Conservation (phyloP, 352 stramenopile genomes). For the Phytophthora parvispora region DNA sequence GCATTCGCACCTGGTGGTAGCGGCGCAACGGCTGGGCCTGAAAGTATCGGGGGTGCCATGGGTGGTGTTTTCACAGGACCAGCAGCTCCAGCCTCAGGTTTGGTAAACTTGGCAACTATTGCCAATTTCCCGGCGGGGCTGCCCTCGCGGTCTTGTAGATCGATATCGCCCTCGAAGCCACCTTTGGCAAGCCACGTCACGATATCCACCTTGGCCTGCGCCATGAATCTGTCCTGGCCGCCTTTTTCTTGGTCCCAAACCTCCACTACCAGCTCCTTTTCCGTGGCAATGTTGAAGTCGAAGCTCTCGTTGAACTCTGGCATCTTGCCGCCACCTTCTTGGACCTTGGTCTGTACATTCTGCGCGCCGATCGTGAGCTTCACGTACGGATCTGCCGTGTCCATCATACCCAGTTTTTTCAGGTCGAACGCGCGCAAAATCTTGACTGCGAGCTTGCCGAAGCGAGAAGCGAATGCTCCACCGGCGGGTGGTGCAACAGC, state of each 20-base stretch:
- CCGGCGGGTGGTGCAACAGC: constrained; percentile 44
- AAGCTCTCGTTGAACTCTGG: constrained; percentile 96
- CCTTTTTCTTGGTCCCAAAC: constrained; percentile 92
- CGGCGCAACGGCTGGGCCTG: constrained; percentile 68
- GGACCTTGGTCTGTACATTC: constrained; percentile 80
- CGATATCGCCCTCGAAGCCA: constrained; percentile 93
- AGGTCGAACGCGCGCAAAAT: constrained; percentile 93
- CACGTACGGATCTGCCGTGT: constrained; percentile 95
- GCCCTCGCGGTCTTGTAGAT: constrained; percentile 86
- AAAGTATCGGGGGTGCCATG: constrained; percentile 71
- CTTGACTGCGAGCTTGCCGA: constrained; percentile 94
- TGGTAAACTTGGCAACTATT: constrained; percentile 89
- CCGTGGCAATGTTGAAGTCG: constrained; percentile 96
- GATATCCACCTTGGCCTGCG: constrained; percentile 91
- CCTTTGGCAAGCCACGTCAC: constrained; percentile 95
- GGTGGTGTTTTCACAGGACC: constrained; percentile 60
- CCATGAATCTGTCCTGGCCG: constrained; percentile 96
- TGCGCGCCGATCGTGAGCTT: constrained; percentile 93
- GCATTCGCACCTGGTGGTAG: constrained; percentile 67
- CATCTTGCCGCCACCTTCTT: constrained; percentile 94
- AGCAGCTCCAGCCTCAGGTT: constrained; percentile 50
- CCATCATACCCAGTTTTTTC: constrained; percentile 94
- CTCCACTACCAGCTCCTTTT: constrained; percentile 95
- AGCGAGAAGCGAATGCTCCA: constrained; percentile 78
- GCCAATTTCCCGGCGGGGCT: constrained; percentile 88